Evolutionary conservation across 2,329 filamentous ascomycete species (phyloP).

Genomic region (Fusarium kyushuense): DNA sequence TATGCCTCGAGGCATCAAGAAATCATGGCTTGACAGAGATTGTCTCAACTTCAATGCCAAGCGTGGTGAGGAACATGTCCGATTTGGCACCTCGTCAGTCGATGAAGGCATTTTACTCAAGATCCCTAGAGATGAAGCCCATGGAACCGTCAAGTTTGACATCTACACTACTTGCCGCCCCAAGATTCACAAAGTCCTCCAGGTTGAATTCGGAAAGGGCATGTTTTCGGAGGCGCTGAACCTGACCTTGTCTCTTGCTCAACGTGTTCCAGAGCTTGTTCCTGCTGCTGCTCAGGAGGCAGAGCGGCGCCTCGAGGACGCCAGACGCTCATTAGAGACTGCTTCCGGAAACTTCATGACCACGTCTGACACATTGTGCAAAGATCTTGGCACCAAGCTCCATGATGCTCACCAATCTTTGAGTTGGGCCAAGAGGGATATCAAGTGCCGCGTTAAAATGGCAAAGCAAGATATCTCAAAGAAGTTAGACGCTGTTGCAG

Average conservation of each 20-base stretch:
- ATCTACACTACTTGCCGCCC: slow-evolving; percentile 70
- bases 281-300: slow-evolving; percentile 57
- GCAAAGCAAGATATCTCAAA: slow-evolving; percentile 38
- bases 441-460: slow-evolving; percentile 31
- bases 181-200: slow-evolving; percentile 70
- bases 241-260: slow-evolving; percentile 58
- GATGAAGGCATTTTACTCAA: slow-evolving; percentile 66
- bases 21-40: slow-evolving; percentile 67
- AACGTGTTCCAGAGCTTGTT: slow-evolving; percentile 56
- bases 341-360: slow-evolving; percentile 50
- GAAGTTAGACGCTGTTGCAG: slow-evolving; percentile 30
- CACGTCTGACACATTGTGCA: slow-evolving; percentile 48
- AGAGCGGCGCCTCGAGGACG: slow-evolving; percentile 54
- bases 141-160: slow-evolving; percentile 69
- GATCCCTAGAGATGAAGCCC: slow-evolving; percentile 65
- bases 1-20: slow-evolving; percentile 63
- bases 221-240: slow-evolving; percentile 60
- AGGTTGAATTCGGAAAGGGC: slow-evolving; percentile 68
- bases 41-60: slow-evolving; percentile 68
- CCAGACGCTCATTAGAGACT: slow-evolving; percentile 49
- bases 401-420: slow-evolving; percentile 44
- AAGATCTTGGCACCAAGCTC: slow-evolving; percentile 39
- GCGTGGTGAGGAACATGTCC: slow-evolving; percentile 60
- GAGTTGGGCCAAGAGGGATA: slow-evolving; percentile 34
- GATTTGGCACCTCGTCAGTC: slow-evolving; percentile 61